These are phyloP conservation scores for Heliamphora pulchella DNA, from an alignment of 179 eudicot species.

Conservation along the genomic window DNA sequence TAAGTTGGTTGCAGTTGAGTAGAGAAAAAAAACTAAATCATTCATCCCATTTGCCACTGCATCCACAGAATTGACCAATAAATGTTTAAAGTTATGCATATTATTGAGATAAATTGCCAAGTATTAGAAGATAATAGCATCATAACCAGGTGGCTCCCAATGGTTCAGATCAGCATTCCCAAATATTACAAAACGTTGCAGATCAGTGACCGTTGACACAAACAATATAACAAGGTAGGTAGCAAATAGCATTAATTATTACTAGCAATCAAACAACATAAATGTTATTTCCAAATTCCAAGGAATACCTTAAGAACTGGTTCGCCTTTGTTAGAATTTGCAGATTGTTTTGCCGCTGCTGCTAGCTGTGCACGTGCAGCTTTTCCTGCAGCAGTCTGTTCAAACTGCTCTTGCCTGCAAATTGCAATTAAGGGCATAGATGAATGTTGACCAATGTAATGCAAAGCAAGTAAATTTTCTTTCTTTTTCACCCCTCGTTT, in stretches of 20 bases:
- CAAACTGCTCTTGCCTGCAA: slow-evolving; percentile 74
- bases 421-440: slow-evolving; percentile 27
- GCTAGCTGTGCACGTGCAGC: slow-evolving; percentile 70
- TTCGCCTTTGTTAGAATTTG: slow-evolving; percentile 52
- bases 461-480: not conserved
- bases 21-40: not conserved
- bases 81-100: not conserved
- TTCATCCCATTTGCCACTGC: slow-evolving; percentile 93
- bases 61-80: slow-evolving; percentile 20
- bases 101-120: not conserved
- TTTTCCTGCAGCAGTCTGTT: slow-evolving; percentile 66
- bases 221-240: not conserved
- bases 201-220: not conserved
- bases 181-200: not conserved
- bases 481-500: not conserved
- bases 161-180: not conserved
- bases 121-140: not conserved
- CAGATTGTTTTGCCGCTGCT: slow-evolving; percentile 56
- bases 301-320: slow-evolving; percentile 71
- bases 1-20: not conserved
- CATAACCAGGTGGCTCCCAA: not conserved
- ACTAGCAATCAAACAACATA: not conserved
- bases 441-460: not conserved
- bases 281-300: not conserved
- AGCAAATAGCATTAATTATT: not conserved